These are phyloP conservation scores for Monosporascus ibericus DNA, from an alignment of 2,329 filamentous ascomycete genomes.

Conservation along the genomic window DNA sequence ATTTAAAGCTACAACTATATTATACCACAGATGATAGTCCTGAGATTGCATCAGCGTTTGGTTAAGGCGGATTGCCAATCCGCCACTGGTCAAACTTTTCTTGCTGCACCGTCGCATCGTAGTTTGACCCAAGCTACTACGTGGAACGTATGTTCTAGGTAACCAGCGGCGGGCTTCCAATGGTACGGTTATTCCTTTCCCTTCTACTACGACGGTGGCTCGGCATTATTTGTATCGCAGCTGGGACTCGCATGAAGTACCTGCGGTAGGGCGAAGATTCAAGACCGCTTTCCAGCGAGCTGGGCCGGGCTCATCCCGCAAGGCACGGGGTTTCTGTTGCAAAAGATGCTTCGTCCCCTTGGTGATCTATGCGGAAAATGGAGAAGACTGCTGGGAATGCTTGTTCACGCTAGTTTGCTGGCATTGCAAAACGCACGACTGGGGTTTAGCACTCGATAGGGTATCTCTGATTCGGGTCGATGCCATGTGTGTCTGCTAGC, in stretches of 20 bases:
- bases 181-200: too few species aligned
- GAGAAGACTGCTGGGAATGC: neutral
- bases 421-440: neutral
- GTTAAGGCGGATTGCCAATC: neutral
- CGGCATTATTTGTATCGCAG: neutral
- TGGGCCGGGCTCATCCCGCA: constrained; percentile 13
- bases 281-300: constrained; percentile 11
- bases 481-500: too few species aligned
- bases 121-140: too few species aligned
- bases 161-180: too few species aligned
- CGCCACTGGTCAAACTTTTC: constrained; percentile 9
- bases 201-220: too few species aligned
- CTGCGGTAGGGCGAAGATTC: constrained; percentile 11
- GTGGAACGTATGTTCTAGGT: too few species aligned
- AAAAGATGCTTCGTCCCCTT: constrained; percentile 21
- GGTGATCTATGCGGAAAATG: constrained; percentile 18
- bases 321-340: constrained; percentile 18
- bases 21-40: neutral
- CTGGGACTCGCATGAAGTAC: constrained; percentile 13
- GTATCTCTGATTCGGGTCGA: too few species aligned
- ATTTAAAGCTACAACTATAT: neutral
- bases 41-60: neutral
- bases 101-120: neutral
- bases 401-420: constrained; percentile 6
- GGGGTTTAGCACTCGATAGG: too few species aligned